Evolutionary conservation across 2,329 filamentous ascomycete species (phyloP).

Genomic region (Trichoderma semiorbis): DNA sequence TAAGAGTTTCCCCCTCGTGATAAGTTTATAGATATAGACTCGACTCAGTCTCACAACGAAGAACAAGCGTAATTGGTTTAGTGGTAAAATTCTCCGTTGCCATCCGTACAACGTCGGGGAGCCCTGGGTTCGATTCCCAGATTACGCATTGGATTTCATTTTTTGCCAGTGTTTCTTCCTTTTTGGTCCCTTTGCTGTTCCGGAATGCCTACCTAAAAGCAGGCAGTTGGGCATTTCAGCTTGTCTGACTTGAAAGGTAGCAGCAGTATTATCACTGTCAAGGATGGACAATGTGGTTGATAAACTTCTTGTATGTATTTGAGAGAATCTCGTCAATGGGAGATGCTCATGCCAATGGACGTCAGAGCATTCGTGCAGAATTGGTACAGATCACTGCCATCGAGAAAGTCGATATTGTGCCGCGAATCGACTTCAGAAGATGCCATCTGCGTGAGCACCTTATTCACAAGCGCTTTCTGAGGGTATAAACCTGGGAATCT

Average conservation of each 20-base stretch:
- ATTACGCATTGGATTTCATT: constrained; percentile 10
- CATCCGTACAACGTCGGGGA: constrained; percentile 20
- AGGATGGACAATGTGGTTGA: background rate
- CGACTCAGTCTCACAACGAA: background rate
- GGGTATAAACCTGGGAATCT: background rate
- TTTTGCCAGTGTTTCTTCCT: background rate
- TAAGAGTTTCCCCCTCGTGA: fast-evolving
- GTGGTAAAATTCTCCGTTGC: constrained; percentile 21
- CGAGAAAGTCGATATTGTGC: background rate
- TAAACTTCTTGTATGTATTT: background rate
- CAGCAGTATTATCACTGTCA: background rate
- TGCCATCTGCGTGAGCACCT: background rate
- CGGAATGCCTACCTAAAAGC: background rate
- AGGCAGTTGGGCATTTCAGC: background rate
- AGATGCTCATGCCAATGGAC: background rate
- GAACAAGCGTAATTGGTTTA: constrained; percentile 19
- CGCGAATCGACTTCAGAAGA: background rate
- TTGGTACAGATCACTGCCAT: constrained; percentile 7
- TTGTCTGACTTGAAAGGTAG: background rate
- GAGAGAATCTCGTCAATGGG: background rate
- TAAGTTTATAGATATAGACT: background rate
- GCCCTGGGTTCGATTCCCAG: constrained; percentile 20
- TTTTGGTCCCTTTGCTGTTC: background rate
- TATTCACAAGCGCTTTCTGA: background rate
- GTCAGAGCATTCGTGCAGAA: constrained; percentile 4